Base-by-base conservation (phyloP, 2,329 filamentous ascomycete species). In the Fusarium metavorans region DNA sequence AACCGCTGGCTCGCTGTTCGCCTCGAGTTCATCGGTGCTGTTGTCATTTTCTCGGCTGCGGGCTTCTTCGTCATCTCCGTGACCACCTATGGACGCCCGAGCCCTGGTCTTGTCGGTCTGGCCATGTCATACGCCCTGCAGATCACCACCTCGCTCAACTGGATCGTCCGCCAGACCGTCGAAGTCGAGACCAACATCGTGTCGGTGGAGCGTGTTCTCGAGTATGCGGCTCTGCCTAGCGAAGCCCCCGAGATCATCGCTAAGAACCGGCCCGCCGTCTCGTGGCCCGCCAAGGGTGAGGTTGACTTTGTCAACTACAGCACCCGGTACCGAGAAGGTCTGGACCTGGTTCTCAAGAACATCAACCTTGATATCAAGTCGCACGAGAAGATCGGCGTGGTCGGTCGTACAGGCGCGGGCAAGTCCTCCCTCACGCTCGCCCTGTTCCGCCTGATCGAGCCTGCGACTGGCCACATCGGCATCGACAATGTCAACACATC, bases 121-220 rank as follows among this genome's bases (percentile, higher is more conserved):
- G 92, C 94, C 74, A 98, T 99, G 95, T 98, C 96, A 56, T 98
- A 98, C 84, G 97, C 95, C 43, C 89, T 99, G 73, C 95, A 98
- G 85, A 98, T 99, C 80, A 99, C 97, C 2, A 94, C 96, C 76
- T 98, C 95, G 39, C 89, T 99, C 79, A 99, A 98, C 87, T 99
- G 97, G 97, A 98, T 99, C 80, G 97, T 99, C 61, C 92, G 97
- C 68, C 97, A 99, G 85, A 98, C 95, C 0, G 97, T 99, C 37
- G 97, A 99, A 84, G 97, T 99, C n/a, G 97, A 99, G 87, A 98
- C 96, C n/a, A 99, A 99, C 84, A 99, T 99, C 80, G 96, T 99
- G 54, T 98, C 96, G 11, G 97, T 99, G 41, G 97, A 99, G 88
- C 93, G 97, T 80, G 95, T 99, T 57, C 91, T 99, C 59, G 97